phyloP scores from a whole-genome alignment of 139 green algal species.

The Zygnema cylindricum region DNA sequence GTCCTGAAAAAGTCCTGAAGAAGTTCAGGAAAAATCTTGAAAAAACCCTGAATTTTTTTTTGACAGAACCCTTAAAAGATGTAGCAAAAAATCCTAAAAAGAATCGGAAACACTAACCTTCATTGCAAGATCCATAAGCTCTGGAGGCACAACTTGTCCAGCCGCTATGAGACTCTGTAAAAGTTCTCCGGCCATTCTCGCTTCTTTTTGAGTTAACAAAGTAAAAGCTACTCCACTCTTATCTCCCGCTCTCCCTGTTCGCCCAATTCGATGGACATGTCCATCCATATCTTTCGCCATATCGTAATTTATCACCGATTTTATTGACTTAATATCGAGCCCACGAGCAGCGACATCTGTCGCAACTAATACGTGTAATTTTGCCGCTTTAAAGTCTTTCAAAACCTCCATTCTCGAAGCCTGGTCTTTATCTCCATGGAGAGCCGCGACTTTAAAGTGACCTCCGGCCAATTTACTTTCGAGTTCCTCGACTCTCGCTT shows the following conservation, averaged over 20 bases:
- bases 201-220: conserved; percentile 74
- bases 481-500: conserved; percentile 82
- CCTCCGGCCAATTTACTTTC: conserved; percentile 63
- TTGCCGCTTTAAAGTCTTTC: conserved; percentile 68
- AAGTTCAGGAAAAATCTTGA: not conserved
- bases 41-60: not conserved
- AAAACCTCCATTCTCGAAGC: conserved; percentile 74
- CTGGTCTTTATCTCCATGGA: conserved; percentile 97
- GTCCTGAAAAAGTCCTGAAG: not conserved
- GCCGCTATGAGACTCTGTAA: conserved; percentile 73
- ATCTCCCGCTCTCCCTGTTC: conserved; percentile 92
- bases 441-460: conserved; percentile 65
- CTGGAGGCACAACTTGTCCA: conserved; percentile 78
- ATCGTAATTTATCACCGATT: conserved; percentile 89
- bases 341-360: conserved; percentile 83
- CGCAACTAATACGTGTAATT: conserved; percentile 75
- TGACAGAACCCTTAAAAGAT: not conserved
- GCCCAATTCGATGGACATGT: conserved; percentile 91
- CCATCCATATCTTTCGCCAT: conserved; percentile 80
- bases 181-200: conserved; percentile 77
- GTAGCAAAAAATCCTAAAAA: not conserved
- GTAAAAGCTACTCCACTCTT: conserved; percentile 87
- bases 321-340: conserved; percentile 84
- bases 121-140: conserved; percentile 58
- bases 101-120: conserved; percentile 11